Percentiles rank a stretch among this genome's conserved stretches.
These are phyloP conservation scores for Stenogyne calaminthoides DNA, from an alignment of 305 asterid species.

Conservation along the genomic window DNA sequence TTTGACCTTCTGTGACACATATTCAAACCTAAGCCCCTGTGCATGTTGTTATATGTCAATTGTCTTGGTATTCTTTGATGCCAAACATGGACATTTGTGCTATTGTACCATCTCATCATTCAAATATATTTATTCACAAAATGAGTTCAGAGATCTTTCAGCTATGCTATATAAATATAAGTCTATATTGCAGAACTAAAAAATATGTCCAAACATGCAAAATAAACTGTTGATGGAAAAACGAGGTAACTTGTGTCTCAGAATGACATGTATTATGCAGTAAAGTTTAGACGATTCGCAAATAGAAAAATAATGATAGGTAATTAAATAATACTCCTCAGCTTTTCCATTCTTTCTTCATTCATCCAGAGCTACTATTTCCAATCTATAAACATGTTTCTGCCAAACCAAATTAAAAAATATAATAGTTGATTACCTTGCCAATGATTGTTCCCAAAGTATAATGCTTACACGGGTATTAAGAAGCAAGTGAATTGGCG, in stretches of 20 bases:
- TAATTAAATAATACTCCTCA: neutral
- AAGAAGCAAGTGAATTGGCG: too few relatives aligned
- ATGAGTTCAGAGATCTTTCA: neutral
- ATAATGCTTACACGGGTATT: too few relatives aligned
- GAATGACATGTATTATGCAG: conserved; percentile 6
- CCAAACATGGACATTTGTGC: neutral
- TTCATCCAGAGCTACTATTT: too few relatives aligned
- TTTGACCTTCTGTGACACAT: conserved; percentile 9
- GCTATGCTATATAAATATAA: neutral
- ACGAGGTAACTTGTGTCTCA: neutral
- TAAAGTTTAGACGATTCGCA: neutral
- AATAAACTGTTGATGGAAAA: neutral
- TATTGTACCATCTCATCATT: neutral
- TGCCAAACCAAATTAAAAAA: neutral
- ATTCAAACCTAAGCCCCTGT: conserved; percentile 8
- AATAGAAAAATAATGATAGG: neutral
- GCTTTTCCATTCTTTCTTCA: neutral
- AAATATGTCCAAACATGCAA: neutral
- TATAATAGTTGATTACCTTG: too few relatives aligned
- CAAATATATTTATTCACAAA: neutral
- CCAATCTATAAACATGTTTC: neutral
- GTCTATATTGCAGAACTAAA: neutral
- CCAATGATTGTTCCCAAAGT: too few relatives aligned
- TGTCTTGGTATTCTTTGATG: neutral
- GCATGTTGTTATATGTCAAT: neutral